Base-by-base conservation (phyloP, 345 rosid species). In the Boechera retrofracta region DNA sequence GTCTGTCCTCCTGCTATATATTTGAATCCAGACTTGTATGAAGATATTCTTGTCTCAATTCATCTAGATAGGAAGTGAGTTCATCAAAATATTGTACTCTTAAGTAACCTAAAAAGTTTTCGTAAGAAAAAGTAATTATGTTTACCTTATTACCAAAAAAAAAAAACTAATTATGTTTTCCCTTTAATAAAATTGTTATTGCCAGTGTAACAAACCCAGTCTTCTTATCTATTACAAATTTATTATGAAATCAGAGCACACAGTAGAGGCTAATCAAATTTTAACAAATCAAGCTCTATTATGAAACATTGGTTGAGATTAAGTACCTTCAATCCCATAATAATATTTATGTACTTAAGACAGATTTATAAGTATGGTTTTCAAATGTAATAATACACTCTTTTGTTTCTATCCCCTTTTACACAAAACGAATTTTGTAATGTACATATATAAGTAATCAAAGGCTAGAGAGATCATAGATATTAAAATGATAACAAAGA, bases 1-100 rank as follows among this genome's bases (percentile, higher is more conserved):
- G 91, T 94, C 35, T 89, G 94, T 78, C 98, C 98, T 59, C 97
- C 98, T 26, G 98, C 97, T 26, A 90, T 94, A 57, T 96, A 94
- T 85, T 83, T 91, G 81, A 89, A 87, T 83, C 91, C 89, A 59
- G 79, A 68, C 31, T 87, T 72, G 67, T 91, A 90, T 80, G 82
- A 88, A 75, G 89, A 90, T 73, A 96, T 96, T 38, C 89, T 87
- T 18, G 64, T 85, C 77, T 94, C 71, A 82, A 90, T 81, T 96
- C 97, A 70, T 86, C 91, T 78, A 87, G 98, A 90, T 94, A 96
- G 98, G 86, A 86, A 87, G 98, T 89, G 67, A 63, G 88, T 75
- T 45, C 57, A 13, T n/a, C 7, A 26, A 56, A n/a, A 9, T 21
- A 28, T 61, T 65, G 1, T 60, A 44, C 55, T 16, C 52, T 21